Conservation (phyloP, 345 rosid genomes). For the Aquilaria yunnanensis region DNA sequence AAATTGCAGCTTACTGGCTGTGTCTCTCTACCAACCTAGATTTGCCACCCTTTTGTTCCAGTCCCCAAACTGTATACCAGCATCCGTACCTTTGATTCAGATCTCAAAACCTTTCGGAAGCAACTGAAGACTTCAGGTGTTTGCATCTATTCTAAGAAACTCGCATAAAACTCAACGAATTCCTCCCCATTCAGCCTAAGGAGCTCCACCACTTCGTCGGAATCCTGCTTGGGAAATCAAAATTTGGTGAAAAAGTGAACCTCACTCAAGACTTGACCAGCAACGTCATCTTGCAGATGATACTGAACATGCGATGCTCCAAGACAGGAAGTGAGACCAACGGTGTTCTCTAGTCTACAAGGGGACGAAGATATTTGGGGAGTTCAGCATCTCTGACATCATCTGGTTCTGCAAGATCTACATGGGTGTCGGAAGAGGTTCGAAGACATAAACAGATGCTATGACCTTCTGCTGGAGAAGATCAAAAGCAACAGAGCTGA, state of each 20-base stretch:
- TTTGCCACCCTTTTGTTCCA: no score
- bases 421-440: slow-evolving; percentile 29
- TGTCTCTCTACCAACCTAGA: no score
- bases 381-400: slow-evolving; percentile 38
- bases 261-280: slow-evolving; percentile 32
- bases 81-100: slow-evolving; percentile 46
- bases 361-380: slow-evolving; percentile 38
- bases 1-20: no score
- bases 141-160: slow-evolving; percentile 54
- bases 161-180: slow-evolving; percentile 35
- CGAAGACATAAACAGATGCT: slow-evolving; percentile 22
- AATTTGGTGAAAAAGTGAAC: slow-evolving; percentile 19
- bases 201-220: slow-evolving; percentile 19
- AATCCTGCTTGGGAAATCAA: neutral
- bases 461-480: slow-evolving; percentile 28
- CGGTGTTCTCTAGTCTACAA: slow-evolving; percentile 19
- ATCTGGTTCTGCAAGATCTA: slow-evolving; percentile 39
- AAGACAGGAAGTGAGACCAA: slow-evolving; percentile 24
- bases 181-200: slow-evolving; percentile 24
- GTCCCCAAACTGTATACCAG: slow-evolving; percentile 77
- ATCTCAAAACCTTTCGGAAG: slow-evolving; percentile 48
- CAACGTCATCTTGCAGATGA: slow-evolving; percentile 38
- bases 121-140: slow-evolving; percentile 32
- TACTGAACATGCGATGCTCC: slow-evolving; percentile 31
- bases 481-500: slow-evolving; percentile 22